Percentiles rank a stretch among this genome's conserved stretches.
Conservation (phyloP, 768 basidiomycete species). For the Gloeostereum incarnatum region DNA sequence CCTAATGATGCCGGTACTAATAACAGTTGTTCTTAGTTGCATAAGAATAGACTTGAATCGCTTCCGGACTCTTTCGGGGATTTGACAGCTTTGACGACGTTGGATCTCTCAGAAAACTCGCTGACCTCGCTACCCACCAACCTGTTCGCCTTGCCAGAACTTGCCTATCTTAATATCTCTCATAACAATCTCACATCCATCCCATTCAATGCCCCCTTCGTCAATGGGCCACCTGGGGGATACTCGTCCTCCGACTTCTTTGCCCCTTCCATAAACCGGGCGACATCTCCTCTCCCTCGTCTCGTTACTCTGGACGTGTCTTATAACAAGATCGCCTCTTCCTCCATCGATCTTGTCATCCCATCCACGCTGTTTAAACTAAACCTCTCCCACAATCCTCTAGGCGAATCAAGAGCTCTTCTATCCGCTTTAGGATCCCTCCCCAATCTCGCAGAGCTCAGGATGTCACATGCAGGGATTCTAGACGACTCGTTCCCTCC, state of each 20-base stretch:
- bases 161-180: constrained; percentile 60
- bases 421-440: constrained; percentile 39
- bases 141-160: constrained; percentile 59
- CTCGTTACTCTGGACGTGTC: constrained; percentile 58
- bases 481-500: constrained; percentile 50
- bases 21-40: constrained; percentile 36
- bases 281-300: constrained; percentile 55
- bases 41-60: constrained; percentile 56
- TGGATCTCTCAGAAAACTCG: constrained; percentile 71
- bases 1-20: constrained; percentile 6
- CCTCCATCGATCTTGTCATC: constrained; percentile 41
- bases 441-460: constrained; percentile 45
- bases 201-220: constrained; percentile 56
- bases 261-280: constrained; percentile 48
- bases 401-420: constrained; percentile 31
- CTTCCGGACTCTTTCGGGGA: constrained; percentile 64
- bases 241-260: constrained; percentile 46
- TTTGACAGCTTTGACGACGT: constrained; percentile 49
- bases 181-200: constrained; percentile 56
- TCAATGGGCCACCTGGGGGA: constrained; percentile 3
- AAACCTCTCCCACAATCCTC: constrained; percentile 60
- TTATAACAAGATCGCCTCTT: constrained; percentile 53
- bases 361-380: constrained; percentile 49
- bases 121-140: constrained; percentile 53
- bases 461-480: constrained; percentile 46